Conservation (phyloP, 73 alveolate species). For the Symbiodinium natans region DNA sequence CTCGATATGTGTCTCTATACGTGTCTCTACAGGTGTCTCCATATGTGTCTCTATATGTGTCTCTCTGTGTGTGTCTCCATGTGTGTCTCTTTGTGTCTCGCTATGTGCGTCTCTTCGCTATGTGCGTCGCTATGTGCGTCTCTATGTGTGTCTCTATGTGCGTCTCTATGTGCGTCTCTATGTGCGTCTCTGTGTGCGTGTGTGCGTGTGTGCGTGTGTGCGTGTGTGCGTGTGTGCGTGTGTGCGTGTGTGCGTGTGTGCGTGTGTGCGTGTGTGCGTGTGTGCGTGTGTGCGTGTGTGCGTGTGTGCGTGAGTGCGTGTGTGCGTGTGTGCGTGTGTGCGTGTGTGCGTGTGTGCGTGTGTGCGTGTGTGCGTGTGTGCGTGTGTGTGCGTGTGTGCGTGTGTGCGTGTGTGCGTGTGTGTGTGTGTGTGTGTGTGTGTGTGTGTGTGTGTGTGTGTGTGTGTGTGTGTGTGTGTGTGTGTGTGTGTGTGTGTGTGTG, state of each 20-base stretch:
- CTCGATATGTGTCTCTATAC: no score
- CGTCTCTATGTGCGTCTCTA: no score
- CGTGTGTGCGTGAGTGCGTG: constrained; percentile 3
- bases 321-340: neutral
- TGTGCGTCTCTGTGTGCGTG: no score
- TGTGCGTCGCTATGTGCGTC: neutral
- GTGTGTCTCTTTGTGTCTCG: no score
- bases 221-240: constrained; percentile 18
- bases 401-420: constrained; percentile 10
- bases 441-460: constrained; percentile 21
- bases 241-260: constrained; percentile 6
- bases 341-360: constrained; percentile 8
- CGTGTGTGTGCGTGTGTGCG: constrained; percentile 15
- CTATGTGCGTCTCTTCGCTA: no score
- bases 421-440: constrained; percentile 24
- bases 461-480: constrained; percentile 24
- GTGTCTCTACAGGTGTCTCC: no score
- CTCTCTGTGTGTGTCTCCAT: no score
- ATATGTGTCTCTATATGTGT: no score
- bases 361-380: constrained; percentile 6
- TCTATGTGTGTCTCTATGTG: no score
- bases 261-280: constrained; percentile 6
- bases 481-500: constrained; percentile 24
- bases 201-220: constrained; percentile 4
- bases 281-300: constrained; percentile 1